These are phyloP conservation scores for Flueggea neowawraea DNA, from an alignment of 441 rosid genomes.

Conservation along the genomic window DNA sequence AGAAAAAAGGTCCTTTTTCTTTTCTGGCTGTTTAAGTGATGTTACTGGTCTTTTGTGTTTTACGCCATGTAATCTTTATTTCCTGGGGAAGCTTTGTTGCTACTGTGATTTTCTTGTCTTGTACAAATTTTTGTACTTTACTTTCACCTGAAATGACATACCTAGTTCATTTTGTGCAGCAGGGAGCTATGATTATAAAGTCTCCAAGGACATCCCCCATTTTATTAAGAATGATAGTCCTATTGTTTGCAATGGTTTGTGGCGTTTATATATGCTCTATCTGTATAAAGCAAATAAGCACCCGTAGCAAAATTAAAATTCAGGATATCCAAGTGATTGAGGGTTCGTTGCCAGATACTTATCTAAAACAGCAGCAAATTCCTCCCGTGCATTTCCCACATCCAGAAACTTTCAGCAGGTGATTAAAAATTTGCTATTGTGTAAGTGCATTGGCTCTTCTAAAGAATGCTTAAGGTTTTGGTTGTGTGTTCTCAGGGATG, in stretches of 20 bases:
- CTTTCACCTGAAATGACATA: constrained; percentile 6
- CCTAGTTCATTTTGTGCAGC: constrained; percentile 20
- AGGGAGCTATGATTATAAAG: constrained; percentile 62
- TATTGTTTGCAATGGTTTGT: constrained; percentile 67
- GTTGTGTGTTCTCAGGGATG: constrained; percentile 42
- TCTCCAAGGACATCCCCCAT: constrained; percentile 68
- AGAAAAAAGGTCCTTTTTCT: background rate
- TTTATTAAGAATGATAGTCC: constrained; percentile 64
- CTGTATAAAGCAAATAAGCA: constrained; percentile 66
- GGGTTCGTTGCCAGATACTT: constrained; percentile 21
- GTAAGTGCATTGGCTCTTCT: background rate
- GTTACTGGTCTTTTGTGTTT: background rate
- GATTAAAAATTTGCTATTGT: constrained; percentile 13
- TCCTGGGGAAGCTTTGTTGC: background rate
- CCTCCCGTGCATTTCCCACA: constrained; percentile 62
- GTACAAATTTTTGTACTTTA: background rate
- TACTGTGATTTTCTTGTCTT: background rate
- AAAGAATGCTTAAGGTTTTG: background rate
- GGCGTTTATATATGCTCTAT: constrained; percentile 61
- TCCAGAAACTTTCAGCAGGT: constrained; percentile 84
- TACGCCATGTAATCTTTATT: background rate
- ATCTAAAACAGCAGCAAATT: constrained; percentile 13
- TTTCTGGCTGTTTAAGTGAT: background rate
- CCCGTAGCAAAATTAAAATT: constrained; percentile 24
- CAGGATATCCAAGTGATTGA: constrained; percentile 38